Evolutionary conservation across 1,284 basidiomycete genomes (phyloP).

Genomic region (Marasmius tenuissimus): DNA sequence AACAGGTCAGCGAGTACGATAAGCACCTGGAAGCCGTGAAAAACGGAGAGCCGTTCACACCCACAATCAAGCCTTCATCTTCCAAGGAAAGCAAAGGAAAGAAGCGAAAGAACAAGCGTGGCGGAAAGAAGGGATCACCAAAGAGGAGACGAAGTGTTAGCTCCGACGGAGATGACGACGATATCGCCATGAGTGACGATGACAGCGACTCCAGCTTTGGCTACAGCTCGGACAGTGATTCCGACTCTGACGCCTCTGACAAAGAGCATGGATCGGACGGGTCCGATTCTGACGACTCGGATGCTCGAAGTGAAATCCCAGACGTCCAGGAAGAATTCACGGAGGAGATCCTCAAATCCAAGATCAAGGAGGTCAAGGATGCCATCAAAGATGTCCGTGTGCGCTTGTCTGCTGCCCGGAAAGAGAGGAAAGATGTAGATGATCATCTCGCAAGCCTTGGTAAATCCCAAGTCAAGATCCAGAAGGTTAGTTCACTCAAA

Average conservation of each 20-base stretch:
- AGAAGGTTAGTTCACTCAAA: slow-evolving; percentile 26
- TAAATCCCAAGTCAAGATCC: slow-evolving; percentile 44
- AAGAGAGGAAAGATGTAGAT: slow-evolving; percentile 44
- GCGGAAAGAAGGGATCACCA: slow-evolving; percentile 38
- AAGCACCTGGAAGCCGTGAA: slow-evolving; percentile 48
- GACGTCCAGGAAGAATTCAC: slow-evolving; percentile 37
- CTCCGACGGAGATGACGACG: slow-evolving; percentile 27
- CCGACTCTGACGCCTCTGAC: slow-evolving; percentile 20
- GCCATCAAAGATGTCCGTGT: slow-evolving; percentile 41
- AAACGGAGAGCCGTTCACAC: slow-evolving; percentile 43
- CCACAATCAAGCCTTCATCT: slow-evolving; percentile 33
- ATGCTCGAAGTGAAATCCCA: slow-evolving; percentile 17
- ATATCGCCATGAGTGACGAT: slow-evolving; percentile 15
- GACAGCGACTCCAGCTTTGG: slow-evolving; percentile 21
- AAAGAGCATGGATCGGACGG: not conserved
- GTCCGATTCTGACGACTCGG: slow-evolving; percentile 23
- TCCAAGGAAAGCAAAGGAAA: slow-evolving; percentile 26
- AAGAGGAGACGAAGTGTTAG: slow-evolving; percentile 41
- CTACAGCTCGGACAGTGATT: slow-evolving; percentile 20
- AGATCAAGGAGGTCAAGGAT: slow-evolving; percentile 41
- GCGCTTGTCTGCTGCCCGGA: slow-evolving; percentile 36
- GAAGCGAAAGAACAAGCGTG: slow-evolving; percentile 49
- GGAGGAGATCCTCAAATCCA: slow-evolving; percentile 42
- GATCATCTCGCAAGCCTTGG: slow-evolving; percentile 46
- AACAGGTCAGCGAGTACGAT: slow-evolving; percentile 40